A percentile compares a stretch with the other conserved stretches of the same genome.
phyloP scores from a whole-genome alignment of 768 basidiomycete species.

The Rhodotorula kratochvilovae region DNA sequence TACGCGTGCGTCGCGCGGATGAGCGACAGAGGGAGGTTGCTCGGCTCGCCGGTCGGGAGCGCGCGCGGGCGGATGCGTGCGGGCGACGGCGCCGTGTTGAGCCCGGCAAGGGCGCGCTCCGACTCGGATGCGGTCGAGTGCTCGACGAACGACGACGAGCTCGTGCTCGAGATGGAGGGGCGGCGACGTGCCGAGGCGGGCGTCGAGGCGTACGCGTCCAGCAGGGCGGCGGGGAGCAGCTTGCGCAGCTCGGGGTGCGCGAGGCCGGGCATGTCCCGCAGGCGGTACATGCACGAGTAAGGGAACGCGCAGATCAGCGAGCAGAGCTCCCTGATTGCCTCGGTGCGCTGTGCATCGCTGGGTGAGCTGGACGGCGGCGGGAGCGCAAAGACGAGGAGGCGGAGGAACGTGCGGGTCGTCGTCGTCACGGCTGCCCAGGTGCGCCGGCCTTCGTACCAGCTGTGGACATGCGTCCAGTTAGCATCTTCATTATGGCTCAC shows the following conservation, averaged over 20 bases:
- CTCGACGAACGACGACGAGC: slow-evolving; percentile 19
- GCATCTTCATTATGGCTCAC: no score
- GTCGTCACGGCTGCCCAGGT: slow-evolving; percentile 27
- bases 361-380: slow-evolving; percentile 9
- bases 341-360: neutral
- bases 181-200: slow-evolving; percentile 3
- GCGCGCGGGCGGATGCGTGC: slow-evolving; percentile 11
- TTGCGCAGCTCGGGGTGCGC: slow-evolving; percentile 13
- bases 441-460: slow-evolving; percentile 37
- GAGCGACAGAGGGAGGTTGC: slow-evolving; percentile 33
- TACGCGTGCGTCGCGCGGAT: slow-evolving; percentile 24
- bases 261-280: slow-evolving; percentile 30
- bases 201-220: slow-evolving; percentile 14
- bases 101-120: slow-evolving; percentile 18
- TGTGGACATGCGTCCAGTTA: neutral
- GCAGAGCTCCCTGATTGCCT: slow-evolving; percentile 13
- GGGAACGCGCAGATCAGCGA: slow-evolving; percentile 29
- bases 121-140: slow-evolving; percentile 22
- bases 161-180: slow-evolving; percentile 8
- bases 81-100: slow-evolving; percentile 17
- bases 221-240: slow-evolving; percentile 24
- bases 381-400: slow-evolving; percentile 28
- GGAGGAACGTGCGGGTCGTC: slow-evolving; percentile 31
- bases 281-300: slow-evolving; percentile 35
- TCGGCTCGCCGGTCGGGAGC: slow-evolving; percentile 19